Base-by-base conservation (phyloP, 129 eudicot genomes). In the Solidago caesia region DNA sequence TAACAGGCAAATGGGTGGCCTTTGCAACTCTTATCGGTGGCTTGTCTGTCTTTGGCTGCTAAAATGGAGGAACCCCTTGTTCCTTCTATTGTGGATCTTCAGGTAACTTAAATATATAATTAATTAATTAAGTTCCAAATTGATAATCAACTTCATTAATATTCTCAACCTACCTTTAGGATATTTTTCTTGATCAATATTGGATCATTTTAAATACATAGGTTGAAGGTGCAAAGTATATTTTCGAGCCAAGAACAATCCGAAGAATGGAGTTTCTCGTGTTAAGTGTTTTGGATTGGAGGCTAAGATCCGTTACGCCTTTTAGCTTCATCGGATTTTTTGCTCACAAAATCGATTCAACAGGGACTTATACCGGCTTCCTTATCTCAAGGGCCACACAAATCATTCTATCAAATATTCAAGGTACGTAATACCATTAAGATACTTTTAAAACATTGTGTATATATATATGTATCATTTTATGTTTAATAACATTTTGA, bases 41-140 rank as follows among this genome's bases (percentile, higher is more conserved):
- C 98, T 29, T 93, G 96, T 80, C 79, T 93, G 81, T 93, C 98
- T 64, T 73, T 93, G 75, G 98, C 98, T 83, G 98, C 98, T 65
- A 93, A 93, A 74, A 90, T 93, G 98, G 98, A 93, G 90, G 98
- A 93, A 88, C 87, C 87, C n/a, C 85, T 90, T 25, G 89, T 92
- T 90, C 98, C 98, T 74, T 89, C 92, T 67, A 88, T 90, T 29
- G 25, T 87, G 82, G 92, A 89, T 88, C 88, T 93, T 85, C 98
- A 93, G 89, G 98, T 90, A 84, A 76, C 44, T 67, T 8, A 25
- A 16, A 5, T 29, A 11, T 14, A 5, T 12, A 14, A 10, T 3
- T 13, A 7, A 47, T 49, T 44, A 1, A 45, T 55, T 70, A 44
- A 21, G 39, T 1, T 33, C 2, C 3, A 53, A 14, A 53, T n/a